Percentiles rank a stretch among this genome's conserved stretches.
Conservation (phyloP, 2,329 filamentous ascomycete genomes). For the Stemphylium beticola region DNA sequence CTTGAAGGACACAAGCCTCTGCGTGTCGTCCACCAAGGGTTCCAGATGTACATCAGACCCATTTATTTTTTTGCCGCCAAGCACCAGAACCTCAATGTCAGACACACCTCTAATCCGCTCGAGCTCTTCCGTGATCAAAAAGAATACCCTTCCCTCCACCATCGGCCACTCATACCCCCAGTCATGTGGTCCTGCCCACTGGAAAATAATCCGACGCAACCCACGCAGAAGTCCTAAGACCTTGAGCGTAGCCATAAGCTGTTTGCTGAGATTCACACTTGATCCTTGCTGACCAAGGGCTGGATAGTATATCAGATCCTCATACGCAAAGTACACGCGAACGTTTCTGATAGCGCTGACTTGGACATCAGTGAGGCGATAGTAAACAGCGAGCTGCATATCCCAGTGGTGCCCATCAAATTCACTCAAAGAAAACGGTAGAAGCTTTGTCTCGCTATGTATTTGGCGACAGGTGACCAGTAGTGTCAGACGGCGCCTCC, state of each 20-base stretch:
- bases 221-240: background rate
- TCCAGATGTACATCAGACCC: background rate
- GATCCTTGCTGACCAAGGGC: background rate
- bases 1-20: background rate
- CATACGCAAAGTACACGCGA: background rate
- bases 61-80: background rate
- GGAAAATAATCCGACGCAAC: background rate
- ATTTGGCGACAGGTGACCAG: background rate
- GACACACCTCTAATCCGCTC: background rate
- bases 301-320: background rate
- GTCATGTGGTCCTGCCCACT: background rate
- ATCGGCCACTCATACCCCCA: background rate
- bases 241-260: background rate
- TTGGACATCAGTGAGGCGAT: constrained; percentile 1
- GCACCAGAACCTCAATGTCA: background rate
- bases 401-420: constrained; percentile 5
- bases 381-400: constrained; percentile 8
- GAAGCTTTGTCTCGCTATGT: background rate
- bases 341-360: constrained; percentile 5
- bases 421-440: constrained; percentile 4
- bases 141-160: background rate
- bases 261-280: background rate
- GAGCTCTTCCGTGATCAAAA: background rate
- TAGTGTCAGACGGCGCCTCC: background rate
- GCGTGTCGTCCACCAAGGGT: background rate